phyloP scores from a whole-genome alignment of 345 rosid species.

The Hibiscus tridactylites region DNA sequence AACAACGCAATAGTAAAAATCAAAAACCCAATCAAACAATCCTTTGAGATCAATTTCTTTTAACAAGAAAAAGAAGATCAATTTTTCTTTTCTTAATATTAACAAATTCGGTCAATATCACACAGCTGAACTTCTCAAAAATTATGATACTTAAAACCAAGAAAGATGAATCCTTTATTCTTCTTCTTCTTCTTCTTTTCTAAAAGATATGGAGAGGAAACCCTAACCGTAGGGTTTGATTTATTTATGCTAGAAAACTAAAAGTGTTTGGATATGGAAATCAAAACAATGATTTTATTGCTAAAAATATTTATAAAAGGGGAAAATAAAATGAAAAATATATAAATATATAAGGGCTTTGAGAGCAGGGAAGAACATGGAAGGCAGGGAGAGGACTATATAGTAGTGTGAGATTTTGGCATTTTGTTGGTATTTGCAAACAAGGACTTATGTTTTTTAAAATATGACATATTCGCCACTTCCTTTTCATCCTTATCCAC shows the following conservation, averaged over 20 bases:
- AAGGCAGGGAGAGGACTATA: not conserved
- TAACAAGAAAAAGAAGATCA: not conserved
- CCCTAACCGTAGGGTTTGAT: slow-evolving; percentile 2
- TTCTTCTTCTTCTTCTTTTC: not conserved
- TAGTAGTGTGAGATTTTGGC: not conserved
- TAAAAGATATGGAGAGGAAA: not conserved
- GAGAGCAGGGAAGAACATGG: not conserved
- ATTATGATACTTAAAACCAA: too few relatives aligned
- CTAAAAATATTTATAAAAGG: not conserved
- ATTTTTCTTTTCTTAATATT: too few relatives aligned
- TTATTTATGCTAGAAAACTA: not conserved
- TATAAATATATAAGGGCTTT: not conserved
- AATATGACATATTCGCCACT: not conserved
- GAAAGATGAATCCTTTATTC: too few relatives aligned
- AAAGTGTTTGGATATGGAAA: slow-evolving; percentile 1
- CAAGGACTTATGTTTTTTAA: not conserved
- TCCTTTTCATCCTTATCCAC: not conserved
- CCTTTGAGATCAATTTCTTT: not conserved
- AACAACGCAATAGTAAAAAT: not conserved
- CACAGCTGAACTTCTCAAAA: too few relatives aligned
- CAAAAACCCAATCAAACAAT: not conserved
- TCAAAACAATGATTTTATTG: not conserved
- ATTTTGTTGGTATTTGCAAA: slow-evolving; percentile 9
- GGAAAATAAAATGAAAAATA: not conserved
- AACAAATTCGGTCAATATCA: too few relatives aligned